Percentiles rank a stretch among this genome's conserved stretches.
Conservation (phyloP, 805 yeast species). For the Lipomyces orientalis region DNA sequence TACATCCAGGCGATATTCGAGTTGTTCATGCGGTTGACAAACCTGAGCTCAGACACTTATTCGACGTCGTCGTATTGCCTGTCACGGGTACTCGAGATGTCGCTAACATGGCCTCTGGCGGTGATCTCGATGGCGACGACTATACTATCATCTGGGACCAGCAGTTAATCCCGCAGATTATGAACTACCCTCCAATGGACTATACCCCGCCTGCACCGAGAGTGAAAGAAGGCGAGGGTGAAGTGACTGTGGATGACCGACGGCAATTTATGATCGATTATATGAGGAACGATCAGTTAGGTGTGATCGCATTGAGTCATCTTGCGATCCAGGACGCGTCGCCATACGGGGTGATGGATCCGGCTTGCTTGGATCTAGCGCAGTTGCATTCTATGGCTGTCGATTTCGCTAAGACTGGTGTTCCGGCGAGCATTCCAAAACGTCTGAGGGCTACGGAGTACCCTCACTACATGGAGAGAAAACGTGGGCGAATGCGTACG, state of each 20-base stretch:
- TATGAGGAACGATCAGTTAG: constrained; percentile 12
- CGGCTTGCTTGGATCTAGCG: constrained; percentile 10
- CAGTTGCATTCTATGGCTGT: constrained; percentile 18
- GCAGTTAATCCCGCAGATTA: constrained; percentile 14
- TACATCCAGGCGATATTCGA: constrained; percentile 24
- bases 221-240: not conserved
- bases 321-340: constrained; percentile 13
- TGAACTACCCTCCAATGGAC: constrained; percentile 13
- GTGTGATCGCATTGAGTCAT: constrained; percentile 13
- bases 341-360: constrained; percentile 9
- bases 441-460: not conserved
- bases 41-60: constrained; percentile 7
- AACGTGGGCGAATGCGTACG: constrained; percentile 2
- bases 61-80: constrained; percentile 21
- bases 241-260: constrained; percentile 13
- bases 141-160: constrained; percentile 25
- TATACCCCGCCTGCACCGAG: constrained; percentile 9
- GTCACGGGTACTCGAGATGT: constrained; percentile 19
- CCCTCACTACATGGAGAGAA: constrained; percentile 17
- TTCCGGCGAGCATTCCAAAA: constrained; percentile 1
- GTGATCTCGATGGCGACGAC: constrained; percentile 28
- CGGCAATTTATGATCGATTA: constrained; percentile 11
- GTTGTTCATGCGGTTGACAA: constrained; percentile 14
- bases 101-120: constrained; percentile 24
- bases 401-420: constrained; percentile 16